Conservation (phyloP, 2,329 filamentous ascomycete species). For the Colletotrichum navitas region DNA sequence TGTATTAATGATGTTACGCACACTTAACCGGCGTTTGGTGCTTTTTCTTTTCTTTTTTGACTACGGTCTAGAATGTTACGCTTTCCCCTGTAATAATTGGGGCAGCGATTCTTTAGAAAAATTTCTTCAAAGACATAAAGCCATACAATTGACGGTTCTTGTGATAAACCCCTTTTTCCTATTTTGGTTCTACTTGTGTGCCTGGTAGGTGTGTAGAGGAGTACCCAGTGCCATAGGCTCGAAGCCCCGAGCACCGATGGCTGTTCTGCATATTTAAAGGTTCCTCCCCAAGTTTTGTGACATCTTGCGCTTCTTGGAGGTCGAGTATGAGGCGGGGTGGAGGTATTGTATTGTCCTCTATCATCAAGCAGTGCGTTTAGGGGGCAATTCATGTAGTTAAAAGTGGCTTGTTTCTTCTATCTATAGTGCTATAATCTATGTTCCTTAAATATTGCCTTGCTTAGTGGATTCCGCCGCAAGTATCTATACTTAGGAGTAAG, state of each 20-base stretch:
- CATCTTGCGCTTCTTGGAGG: not conserved
- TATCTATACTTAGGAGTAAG: no score
- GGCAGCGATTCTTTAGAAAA: conserved; percentile 13
- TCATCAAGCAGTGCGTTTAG: no score
- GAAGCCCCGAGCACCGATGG: not conserved
- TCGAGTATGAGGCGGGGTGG: not conserved
- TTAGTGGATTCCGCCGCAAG: no score
- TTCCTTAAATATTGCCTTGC: no score
- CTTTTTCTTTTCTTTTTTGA: not conserved
- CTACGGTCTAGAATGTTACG: conserved; percentile 35
- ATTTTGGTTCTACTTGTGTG: not conserved
- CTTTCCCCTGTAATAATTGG: conserved; percentile 5
- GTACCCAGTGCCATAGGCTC: not conserved
- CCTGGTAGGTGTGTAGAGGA: not conserved
- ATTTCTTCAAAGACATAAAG: not conserved
- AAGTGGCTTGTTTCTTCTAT: no score
- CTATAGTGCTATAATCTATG: no score
- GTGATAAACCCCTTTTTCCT: not conserved
- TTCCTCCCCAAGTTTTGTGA: not conserved
- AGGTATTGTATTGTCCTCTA: not conserved
- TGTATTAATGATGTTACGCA: conserved; percentile 41
- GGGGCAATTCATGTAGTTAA: no score
- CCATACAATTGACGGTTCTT: conserved; percentile 5
- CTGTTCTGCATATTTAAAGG: no score
- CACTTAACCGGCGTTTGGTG: conserved; percentile 31